Conservation (phyloP, 768 basidiomycete genomes). For the Antrodiella citrinella region DNA sequence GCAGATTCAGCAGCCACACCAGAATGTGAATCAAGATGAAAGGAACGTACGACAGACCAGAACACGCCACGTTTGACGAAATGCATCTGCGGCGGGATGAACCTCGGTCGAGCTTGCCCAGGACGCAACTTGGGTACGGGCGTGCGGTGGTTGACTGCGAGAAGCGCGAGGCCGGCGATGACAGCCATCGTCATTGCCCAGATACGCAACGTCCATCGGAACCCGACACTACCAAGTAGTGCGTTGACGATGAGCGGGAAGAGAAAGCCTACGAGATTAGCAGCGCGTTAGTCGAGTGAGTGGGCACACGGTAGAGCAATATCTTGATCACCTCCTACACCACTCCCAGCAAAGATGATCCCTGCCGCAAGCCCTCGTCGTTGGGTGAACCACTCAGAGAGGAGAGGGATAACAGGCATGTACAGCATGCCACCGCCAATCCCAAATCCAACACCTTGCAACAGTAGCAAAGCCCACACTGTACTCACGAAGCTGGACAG, state of each 20-base stretch:
- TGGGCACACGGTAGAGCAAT: no score
- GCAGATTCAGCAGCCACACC: background rate
- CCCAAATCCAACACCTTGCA: slow-evolving; percentile 26
- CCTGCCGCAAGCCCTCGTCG: slow-evolving; percentile 26
- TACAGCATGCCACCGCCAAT: slow-evolving; percentile 23
- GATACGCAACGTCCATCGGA: slow-evolving; percentile 16
- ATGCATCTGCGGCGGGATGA: slow-evolving; percentile 9
- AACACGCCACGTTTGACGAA: slow-evolving; percentile 11
- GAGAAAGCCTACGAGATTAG: slow-evolving; percentile 6
- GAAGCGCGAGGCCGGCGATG: slow-evolving; percentile 8
- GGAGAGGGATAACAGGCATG: slow-evolving; percentile 21
- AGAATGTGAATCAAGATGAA: background rate
- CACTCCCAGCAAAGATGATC: slow-evolving; percentile 21
- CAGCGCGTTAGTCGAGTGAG: background rate
- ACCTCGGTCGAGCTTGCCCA: slow-evolving; percentile 6
- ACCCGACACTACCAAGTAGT: slow-evolving; percentile 11
- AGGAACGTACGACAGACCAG: slow-evolving; percentile 8
- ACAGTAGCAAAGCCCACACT: slow-evolving; percentile 18
- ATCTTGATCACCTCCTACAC: slow-evolving; percentile 3
- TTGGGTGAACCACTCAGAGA: slow-evolving; percentile 27
- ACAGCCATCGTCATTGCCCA: slow-evolving; percentile 12
- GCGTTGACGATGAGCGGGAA: slow-evolving; percentile 15
- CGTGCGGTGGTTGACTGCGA: slow-evolving; percentile 11
- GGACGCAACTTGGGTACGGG: slow-evolving; percentile 8
- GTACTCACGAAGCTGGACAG: slow-evolving; percentile 5